Evolutionary conservation across 1,284 basidiomycete genomes (phyloP).

Genomic region (Cryptococcus wingfieldii): DNA sequence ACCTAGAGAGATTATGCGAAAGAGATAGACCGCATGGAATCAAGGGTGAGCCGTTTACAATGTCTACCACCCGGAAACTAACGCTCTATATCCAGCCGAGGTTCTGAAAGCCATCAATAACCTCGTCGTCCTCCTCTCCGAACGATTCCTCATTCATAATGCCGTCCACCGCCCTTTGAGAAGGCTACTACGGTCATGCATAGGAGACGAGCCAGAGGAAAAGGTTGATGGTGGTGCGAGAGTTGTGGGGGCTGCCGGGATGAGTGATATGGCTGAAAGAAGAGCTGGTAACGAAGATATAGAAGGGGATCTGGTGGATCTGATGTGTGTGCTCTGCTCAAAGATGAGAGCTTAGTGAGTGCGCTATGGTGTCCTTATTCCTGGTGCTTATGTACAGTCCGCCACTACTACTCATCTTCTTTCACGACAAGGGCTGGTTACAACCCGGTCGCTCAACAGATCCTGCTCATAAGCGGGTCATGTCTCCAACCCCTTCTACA

Average conservation of each 20-base stretch:
- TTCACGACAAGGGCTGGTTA: conserved; percentile 68
- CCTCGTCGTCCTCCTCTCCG: conserved; percentile 81
- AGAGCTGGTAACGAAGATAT: conserved; percentile 20
- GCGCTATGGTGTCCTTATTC: neutral
- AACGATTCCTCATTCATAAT: conserved; percentile 84
- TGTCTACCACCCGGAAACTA: neutral
- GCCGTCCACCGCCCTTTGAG: conserved; percentile 84
- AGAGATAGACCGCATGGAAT: conserved; percentile 76
- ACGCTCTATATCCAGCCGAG: conserved; percentile 54
- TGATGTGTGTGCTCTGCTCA: conserved; percentile 84
- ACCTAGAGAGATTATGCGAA: conserved; percentile 79
- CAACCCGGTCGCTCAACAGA: conserved; percentile 56
- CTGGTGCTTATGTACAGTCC: conserved; percentile 48
- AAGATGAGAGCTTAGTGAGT: conserved; percentile 71
- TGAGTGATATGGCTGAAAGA: conserved; percentile 37
- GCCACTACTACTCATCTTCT: conserved; percentile 90
- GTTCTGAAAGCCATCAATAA: conserved; percentile 78
- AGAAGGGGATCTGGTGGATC: conserved; percentile 67
- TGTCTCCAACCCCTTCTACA: conserved; percentile 51
- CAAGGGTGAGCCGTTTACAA: conserved; percentile 50
- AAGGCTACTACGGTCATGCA: conserved; percentile 77
- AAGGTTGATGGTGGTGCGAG: conserved; percentile 66
- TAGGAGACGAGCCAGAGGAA: conserved; percentile 83
- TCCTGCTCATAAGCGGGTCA: conserved; percentile 51
- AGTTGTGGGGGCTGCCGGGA: conserved; percentile 73